phyloP scores from a whole-genome alignment of 2,329 filamentous ascomycete genomes.

The Pseudohalonectria lignicola region DNA sequence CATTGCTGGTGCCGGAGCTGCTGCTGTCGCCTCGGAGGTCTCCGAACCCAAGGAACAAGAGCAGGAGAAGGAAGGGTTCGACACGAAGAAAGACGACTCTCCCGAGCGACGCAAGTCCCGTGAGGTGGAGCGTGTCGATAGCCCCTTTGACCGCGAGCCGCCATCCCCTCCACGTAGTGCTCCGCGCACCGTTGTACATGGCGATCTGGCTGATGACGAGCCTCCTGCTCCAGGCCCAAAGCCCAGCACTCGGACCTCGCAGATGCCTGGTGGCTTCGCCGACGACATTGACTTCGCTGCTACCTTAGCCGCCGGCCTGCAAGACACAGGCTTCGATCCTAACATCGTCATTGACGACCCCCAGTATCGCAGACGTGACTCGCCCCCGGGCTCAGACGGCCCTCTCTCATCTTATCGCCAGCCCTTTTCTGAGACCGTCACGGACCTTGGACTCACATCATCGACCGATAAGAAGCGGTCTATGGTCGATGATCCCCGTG shows the following conservation, averaged over 20 bases:
- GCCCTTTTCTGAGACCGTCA: constrained; percentile 36
- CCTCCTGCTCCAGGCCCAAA: constrained; percentile 48
- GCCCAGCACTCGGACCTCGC: constrained; percentile 33
- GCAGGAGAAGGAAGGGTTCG: constrained; percentile 1
- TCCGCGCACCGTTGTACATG: no score
- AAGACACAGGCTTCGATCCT: constrained; percentile 60
- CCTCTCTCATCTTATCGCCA: constrained; percentile 26
- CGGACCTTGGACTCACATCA: constrained; percentile 22
- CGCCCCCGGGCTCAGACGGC: constrained; percentile 49
- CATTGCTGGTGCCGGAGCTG: constrained; percentile 26
- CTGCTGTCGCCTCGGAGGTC: constrained; percentile 7
- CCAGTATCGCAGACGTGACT: constrained; percentile 50
- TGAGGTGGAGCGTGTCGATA: not conserved
- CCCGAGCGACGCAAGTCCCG: not conserved
- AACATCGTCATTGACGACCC: constrained; percentile 60
- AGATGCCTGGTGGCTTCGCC: constrained; percentile 55
- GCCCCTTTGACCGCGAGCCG: constrained; percentile 2
- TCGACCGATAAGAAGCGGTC: not conserved
- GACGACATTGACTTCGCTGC: constrained; percentile 62
- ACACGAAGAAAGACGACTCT: constrained; percentile 4
- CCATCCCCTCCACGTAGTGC: no score
- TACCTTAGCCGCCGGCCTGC: constrained; percentile 54
- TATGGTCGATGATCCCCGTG: not conserved
- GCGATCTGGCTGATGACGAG: constrained; percentile 19
- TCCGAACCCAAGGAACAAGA: constrained; percentile 8